Conservation (phyloP, 768 basidiomycete species). For the Exsudoporus frostii region DNA sequence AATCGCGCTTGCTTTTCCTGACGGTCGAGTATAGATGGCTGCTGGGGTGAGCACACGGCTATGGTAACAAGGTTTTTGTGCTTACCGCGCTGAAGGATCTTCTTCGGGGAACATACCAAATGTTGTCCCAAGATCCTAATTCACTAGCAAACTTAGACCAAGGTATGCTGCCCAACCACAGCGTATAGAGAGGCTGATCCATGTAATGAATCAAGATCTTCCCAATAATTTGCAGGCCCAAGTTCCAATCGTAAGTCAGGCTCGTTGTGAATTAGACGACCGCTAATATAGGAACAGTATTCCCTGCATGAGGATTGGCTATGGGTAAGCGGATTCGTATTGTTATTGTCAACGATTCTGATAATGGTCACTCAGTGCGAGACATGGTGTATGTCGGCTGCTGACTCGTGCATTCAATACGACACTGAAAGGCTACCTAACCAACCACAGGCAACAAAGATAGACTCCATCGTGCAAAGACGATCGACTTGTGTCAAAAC, state of each 20-base stretch:
- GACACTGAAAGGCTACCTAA: neutral
- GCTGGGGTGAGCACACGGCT: slow-evolving; percentile 45
- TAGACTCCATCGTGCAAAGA: slow-evolving; percentile 73
- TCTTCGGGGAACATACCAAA: slow-evolving; percentile 88
- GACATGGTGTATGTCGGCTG: slow-evolving; percentile 81
- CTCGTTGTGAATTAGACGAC: neutral
- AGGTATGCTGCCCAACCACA: slow-evolving; percentile 41
- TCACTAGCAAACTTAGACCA: slow-evolving; percentile 95
- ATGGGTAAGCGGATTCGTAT: slow-evolving; percentile 59
- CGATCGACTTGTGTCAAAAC: slow-evolving; percentile 96
- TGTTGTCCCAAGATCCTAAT: slow-evolving; percentile 89
- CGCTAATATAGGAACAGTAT: slow-evolving; percentile 45
- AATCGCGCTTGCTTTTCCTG: neutral
- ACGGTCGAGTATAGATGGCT: slow-evolving; percentile 39
- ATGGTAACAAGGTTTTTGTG: neutral
- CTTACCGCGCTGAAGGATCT: slow-evolving; percentile 55
- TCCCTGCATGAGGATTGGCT: slow-evolving; percentile 93
- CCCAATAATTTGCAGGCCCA: slow-evolving; percentile 92
- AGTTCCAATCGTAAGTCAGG: slow-evolving; percentile 88
- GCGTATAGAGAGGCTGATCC: neutral
- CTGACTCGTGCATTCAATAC: neutral
- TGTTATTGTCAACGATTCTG: slow-evolving; percentile 2
- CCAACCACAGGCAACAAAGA: slow-evolving; percentile 68
- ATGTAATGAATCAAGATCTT: slow-evolving; percentile 54
- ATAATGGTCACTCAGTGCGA: slow-evolving; percentile 64